Evolutionary conservation across 371 early-diverging fungal genomes (phyloP).

Genomic region (Funneliformis caledonium): DNA sequence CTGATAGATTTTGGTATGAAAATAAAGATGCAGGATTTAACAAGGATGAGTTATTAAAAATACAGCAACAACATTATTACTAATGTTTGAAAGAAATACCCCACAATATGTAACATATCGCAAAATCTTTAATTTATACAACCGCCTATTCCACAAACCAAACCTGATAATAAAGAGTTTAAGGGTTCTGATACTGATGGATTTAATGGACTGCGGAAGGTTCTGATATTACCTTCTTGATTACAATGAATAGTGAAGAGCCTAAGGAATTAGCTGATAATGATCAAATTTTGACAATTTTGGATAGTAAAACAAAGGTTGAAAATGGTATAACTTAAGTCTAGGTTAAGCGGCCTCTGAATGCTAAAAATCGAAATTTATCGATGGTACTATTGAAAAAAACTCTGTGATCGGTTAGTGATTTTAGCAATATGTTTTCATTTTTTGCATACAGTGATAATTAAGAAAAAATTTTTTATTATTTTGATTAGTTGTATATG

Average conservation of each 20-base stretch:
- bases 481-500: constrained; percentile 67
- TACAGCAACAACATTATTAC: constrained; percentile 6
- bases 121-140: constrained; percentile 18
- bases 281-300: neutral
- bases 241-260: neutral
- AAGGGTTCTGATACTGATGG: neutral
- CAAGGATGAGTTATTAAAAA: neutral
- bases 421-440: too few species aligned
- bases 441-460: neutral
- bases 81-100: neutral
- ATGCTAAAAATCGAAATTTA: neutral
- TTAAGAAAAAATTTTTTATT: neutral
- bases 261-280: neutral
- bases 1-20: constrained; percentile 32
- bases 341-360: neutral
- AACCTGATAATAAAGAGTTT: neutral
- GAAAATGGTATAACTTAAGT: neutral
- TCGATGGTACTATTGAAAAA: constrained; percentile 26
- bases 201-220: neutral
- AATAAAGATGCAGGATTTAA: constrained; percentile 2
- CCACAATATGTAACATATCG: neutral
- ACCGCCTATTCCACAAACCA: neutral
- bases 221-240: neutral
- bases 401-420: constrained; percentile 72
- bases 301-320: neutral